Conservation (phyloP, 495 filamentous ascomycete genomes). For the Aspergillus egyptiacus region DNA sequence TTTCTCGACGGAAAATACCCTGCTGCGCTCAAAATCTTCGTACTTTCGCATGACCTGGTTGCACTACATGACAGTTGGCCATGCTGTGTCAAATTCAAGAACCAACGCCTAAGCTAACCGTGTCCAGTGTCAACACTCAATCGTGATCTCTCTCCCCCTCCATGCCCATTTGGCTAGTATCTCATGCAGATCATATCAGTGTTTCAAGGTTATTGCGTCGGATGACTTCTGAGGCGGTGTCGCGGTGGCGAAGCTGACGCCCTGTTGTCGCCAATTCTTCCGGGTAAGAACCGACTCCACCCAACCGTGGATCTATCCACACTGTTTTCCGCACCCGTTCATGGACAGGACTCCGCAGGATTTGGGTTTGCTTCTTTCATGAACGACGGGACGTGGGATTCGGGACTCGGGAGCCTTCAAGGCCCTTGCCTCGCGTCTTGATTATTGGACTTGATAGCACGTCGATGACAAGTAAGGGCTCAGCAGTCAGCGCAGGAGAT, state of each 20-base stretch:
- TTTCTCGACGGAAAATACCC: neutral
- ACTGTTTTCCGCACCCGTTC: neutral
- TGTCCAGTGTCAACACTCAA: no score
- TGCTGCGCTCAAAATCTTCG: neutral
- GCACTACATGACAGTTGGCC: conserved; percentile 1
- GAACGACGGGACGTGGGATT: no score
- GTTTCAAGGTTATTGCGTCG: conserved; percentile 15
- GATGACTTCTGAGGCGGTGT: conserved; percentile 8
- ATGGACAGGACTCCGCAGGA: conserved; percentile 1
- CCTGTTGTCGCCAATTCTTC: no score
- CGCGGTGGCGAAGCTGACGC: neutral
- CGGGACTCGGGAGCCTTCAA: no score
- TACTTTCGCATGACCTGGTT: neutral
- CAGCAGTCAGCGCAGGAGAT: no score
- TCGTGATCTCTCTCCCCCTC: neutral
- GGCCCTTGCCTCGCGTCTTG: neutral
- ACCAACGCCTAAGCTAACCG: neutral
- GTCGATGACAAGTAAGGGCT: no score
- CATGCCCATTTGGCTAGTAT: conserved; percentile 2
- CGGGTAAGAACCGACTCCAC: no score
- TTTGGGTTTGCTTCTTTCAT: neutral
- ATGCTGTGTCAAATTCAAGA: neutral
- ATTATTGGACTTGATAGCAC: no score
- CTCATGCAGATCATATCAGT: conserved; percentile 12
- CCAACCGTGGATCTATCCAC: no score